Base-by-base conservation (phyloP, 768 basidiomycete species). In the Kwoniella mangroviensis region DNA sequence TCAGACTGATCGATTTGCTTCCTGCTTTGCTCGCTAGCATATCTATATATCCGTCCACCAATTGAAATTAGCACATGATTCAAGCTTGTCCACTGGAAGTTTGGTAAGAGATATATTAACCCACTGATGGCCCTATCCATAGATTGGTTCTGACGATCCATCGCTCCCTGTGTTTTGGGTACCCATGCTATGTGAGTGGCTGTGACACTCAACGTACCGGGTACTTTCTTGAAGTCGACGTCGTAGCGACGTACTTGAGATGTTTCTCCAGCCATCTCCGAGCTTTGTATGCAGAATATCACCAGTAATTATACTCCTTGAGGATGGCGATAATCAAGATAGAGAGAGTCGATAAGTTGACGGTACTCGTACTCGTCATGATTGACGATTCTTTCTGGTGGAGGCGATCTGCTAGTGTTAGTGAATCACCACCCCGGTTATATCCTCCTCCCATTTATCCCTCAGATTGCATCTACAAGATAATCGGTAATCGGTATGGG, bases 21-120 rank as follows among this genome's bases (percentile, higher is more conserved):
- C 73, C 79, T 13, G 81, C 76, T 67, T 80, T 80, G 21, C 76
- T 78, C 4, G 82, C 79, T 41, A 84, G 77, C 79, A 84, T 81
- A 28, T 76, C 82, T 84, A 51, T 12, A n/a, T 5, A 26, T 26
- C 22, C 15, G 11, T 9, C 12, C 22, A 55, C 52, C 41, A n/a
- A 45, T 2, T 11, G 15, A 12, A 11, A 34, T 53, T 7, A 28
- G 19, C 24, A 11, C 41, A 34, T 4, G 34, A 34, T 5, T 7
- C 4, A 34, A 34, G 6, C 34, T 34, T 34, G 6, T 0, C 9
- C 6, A 34, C n/a, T 4, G 34, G 34, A 34, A 6, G 34, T 34
- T 34, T 34, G 34, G 3, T 19, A 40, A 12, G 28, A 28, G 51
- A 34, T 12, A 24, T 1, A 28, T n/a, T 17, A 17, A 73, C 79